Percentiles rank a stretch among this genome's conserved stretches.
These are phyloP conservation scores for Aureobasidium sp. DNA, from an alignment of 2,329 filamentous ascomycete species.

Conservation along the genomic window DNA sequence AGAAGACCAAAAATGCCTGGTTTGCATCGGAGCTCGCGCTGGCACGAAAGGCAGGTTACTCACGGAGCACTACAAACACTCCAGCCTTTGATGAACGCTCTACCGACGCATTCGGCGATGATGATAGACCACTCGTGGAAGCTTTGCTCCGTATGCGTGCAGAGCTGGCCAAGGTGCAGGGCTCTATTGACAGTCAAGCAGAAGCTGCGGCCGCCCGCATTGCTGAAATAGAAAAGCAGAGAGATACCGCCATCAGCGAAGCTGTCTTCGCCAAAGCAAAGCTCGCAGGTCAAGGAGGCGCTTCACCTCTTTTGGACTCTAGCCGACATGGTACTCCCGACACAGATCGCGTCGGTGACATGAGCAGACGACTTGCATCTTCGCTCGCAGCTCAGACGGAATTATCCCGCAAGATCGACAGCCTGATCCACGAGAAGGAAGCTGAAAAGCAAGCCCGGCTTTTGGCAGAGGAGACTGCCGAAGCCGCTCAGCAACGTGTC, in stretches of 20 bases:
- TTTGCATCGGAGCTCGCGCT: conserved; percentile 91
- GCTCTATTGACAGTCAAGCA: conserved; percentile 81
- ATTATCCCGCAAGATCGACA: conserved; percentile 68
- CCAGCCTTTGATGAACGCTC: conserved; percentile 69
- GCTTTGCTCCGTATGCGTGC: conserved; percentile 85
- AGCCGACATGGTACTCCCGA: conserved; percentile 54
- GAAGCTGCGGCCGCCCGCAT: conserved; percentile 79
- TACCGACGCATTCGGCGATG: conserved; percentile 77
- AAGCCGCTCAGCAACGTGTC: conserved; percentile 75
- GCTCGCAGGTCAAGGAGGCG: conserved; percentile 68
- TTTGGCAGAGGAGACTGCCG: conserved; percentile 80
- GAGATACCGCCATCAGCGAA: conserved; percentile 89
- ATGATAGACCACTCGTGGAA: conserved; percentile 86
- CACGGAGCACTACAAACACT: conserved; percentile 53
- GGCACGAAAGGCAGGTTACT: conserved; percentile 84
- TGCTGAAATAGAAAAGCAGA: conserved; percentile 88
- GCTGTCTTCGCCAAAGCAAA: conserved; percentile 93
- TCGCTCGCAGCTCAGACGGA: conserved; percentile 73
- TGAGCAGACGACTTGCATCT: conserved; percentile 74
- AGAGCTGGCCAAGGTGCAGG: conserved; percentile 84
- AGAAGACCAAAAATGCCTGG: conserved; percentile 88
- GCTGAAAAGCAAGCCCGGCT: conserved; percentile 75
- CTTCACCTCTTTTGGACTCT: conserved; percentile 31
- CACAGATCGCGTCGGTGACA: conserved; percentile 63
- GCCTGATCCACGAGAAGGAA: conserved; percentile 62